phyloP scores from a whole-genome alignment of 2,329 filamentous ascomycete genomes.

The Alternaria brassicae region DNA sequence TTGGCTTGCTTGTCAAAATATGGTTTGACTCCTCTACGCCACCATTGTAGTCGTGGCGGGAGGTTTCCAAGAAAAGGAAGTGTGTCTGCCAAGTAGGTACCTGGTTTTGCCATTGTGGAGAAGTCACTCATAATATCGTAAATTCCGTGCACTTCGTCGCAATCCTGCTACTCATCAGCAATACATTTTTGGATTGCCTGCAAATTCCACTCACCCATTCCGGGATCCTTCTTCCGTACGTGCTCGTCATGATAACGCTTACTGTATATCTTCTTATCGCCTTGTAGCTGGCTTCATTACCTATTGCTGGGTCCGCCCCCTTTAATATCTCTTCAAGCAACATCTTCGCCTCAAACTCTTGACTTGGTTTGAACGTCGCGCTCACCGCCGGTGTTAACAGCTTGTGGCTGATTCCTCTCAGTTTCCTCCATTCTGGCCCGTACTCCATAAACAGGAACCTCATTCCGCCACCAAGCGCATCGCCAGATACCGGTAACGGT shows the following conservation, averaged over 20 bases:
- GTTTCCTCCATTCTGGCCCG: slow-evolving; percentile 50
- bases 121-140: slow-evolving; percentile 48
- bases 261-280: slow-evolving; percentile 43
- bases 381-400: slow-evolving; percentile 49
- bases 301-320: slow-evolving; percentile 26
- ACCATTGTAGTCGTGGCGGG: slow-evolving; percentile 41
- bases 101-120: slow-evolving; percentile 37
- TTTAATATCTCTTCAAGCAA: slow-evolving; percentile 53
- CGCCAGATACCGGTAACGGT: slow-evolving; percentile 51
- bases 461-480: slow-evolving; percentile 51
- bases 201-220: slow-evolving; percentile 33
- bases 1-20: slow-evolving; percentile 43
- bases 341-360: slow-evolving; percentile 57
- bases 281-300: slow-evolving; percentile 35
- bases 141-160: slow-evolving; percentile 42
- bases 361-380: slow-evolving; percentile 52
- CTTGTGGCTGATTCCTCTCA: slow-evolving; percentile 51
- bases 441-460: slow-evolving; percentile 55
- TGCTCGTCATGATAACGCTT: slow-evolving; percentile 49
- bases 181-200: background rate
- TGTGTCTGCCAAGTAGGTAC: slow-evolving; percentile 43
- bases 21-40: slow-evolving; percentile 37
- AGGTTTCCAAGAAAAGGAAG: slow-evolving; percentile 39
- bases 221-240: slow-evolving; percentile 44
- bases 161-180: slow-evolving; percentile 27